Percentiles rank a stretch among this genome's conserved stretches.
Evolutionary conservation across 257 asterid genomes (phyloP).

Genomic region (Nicotiana tomentosiformis): DNA sequence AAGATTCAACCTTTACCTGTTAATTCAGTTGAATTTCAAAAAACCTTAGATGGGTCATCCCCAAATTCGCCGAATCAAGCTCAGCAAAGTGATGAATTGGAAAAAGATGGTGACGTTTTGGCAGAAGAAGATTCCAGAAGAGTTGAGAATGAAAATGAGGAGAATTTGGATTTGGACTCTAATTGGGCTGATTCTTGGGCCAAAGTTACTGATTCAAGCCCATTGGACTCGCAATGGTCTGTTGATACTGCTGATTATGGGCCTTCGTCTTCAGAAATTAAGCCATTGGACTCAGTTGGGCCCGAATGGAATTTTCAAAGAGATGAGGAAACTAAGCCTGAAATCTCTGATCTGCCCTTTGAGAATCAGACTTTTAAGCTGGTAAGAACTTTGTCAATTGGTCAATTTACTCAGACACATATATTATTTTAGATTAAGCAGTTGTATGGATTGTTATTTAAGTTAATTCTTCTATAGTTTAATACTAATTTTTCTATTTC

Average conservation of each 20-base stretch:
- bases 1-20: background rate
- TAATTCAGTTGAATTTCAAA: conserved; percentile 13
- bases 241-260: conserved; percentile 4
- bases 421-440: background rate
- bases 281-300: background rate
- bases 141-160: background rate
- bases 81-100: background rate
- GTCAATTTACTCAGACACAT: no score
- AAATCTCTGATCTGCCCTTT: conserved; percentile 3
- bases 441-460: no score
- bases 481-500: no score
- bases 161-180: background rate
- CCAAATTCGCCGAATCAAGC: background rate
- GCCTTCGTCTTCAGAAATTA: background rate
- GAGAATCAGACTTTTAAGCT: conserved; percentile 9
- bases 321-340: conserved; percentile 7
- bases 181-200: background rate
- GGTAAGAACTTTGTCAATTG: conserved; percentile 6
- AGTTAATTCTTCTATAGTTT: no score
- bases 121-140: background rate
- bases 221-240: background rate
- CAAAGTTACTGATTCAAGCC: background rate
- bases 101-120: background rate
- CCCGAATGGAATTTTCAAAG: conserved; percentile 1
- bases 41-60: conserved; percentile 20